Percentiles rank a stretch among this genome's conserved stretches.
phyloP scores from a whole-genome alignment of 768 basidiomycete species.

The Cytidiella melzeri region DNA sequence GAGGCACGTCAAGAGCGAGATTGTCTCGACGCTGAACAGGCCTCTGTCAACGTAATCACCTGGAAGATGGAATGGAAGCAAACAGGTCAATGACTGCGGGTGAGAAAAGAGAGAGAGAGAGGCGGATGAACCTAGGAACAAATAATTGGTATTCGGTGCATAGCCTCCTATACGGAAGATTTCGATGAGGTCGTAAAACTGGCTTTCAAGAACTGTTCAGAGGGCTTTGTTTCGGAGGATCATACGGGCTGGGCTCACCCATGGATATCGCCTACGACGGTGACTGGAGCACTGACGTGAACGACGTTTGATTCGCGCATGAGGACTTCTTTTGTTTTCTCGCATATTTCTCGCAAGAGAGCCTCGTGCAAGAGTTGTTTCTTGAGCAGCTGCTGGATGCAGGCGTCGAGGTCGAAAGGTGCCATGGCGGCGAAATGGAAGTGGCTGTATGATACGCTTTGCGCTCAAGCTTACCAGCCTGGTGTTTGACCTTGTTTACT shows the following conservation, averaged over 20 bases:
- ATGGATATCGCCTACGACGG: constrained; percentile 98
- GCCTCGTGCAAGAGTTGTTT: constrained; percentile 96
- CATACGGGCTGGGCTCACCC: constrained; percentile 55
- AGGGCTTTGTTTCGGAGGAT: constrained; percentile 14
- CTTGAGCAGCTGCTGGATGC: constrained; percentile 82
- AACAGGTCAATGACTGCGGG: constrained; percentile 8
- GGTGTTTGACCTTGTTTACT: constrained; percentile 6
- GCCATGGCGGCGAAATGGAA: constrained; percentile 26
- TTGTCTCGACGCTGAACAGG: constrained; percentile 96
- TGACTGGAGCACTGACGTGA: constrained; percentile 93
- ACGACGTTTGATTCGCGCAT: constrained; percentile 99
- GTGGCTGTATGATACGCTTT: too few relatives aligned
- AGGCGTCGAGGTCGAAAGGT: constrained; percentile 94
- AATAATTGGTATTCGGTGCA: constrained; percentile 94
- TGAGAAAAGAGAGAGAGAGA: constrained; percentile 4
- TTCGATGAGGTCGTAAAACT: constrained; percentile 99
- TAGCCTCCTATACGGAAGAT: constrained; percentile 98
- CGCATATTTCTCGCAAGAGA: constrained; percentile 95
- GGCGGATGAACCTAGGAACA: constrained; percentile 77
- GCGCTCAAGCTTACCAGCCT: not conserved
- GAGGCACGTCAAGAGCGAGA: constrained; percentile 92
- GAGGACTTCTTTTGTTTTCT: constrained; percentile 98
- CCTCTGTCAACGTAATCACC: constrained; percentile 99
- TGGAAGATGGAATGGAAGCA: constrained; percentile 25
- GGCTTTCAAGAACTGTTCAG: constrained; percentile 52